Percentiles rank a stretch among this genome's conserved stretches.
Evolutionary conservation across 352 stramenopile genomes (phyloP).

Genomic region (Phytophthora crassamura): DNA sequence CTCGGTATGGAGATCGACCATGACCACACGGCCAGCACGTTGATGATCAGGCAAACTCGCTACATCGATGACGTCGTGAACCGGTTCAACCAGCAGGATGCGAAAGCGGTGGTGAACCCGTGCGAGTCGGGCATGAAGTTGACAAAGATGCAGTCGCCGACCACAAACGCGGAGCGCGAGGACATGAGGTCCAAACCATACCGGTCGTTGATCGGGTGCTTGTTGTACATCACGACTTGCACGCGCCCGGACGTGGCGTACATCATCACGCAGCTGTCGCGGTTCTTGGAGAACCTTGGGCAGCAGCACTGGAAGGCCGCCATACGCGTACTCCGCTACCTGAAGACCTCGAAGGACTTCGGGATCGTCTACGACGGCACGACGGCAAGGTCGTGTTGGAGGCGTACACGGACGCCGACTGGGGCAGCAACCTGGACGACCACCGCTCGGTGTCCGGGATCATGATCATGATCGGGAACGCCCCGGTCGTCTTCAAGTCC

Average conservation of each 20-base stretch:
- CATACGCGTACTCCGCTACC: slow-evolving; percentile 1
- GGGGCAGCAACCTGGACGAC: too few relatives aligned
- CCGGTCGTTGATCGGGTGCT: too few relatives aligned
- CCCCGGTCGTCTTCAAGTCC: slow-evolving; percentile 1
- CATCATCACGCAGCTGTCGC: too few relatives aligned
- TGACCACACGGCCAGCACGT: background rate
- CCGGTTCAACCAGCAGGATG: too few relatives aligned
- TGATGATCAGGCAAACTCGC: slow-evolving; percentile 9
- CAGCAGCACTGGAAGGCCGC: background rate
- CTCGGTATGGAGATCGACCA: too few relatives aligned
- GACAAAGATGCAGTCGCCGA: background rate
- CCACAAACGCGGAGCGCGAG: background rate
- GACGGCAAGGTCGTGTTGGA: too few relatives aligned
- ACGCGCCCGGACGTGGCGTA: too few relatives aligned
- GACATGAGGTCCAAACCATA: background rate
- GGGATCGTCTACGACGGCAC: background rate
- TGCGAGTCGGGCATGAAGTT: background rate
- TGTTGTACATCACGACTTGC: too few relatives aligned
- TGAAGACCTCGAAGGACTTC: slow-evolving; percentile 5
- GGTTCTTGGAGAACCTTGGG: too few relatives aligned
- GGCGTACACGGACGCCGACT: too few relatives aligned
- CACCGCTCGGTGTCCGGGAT: background rate
- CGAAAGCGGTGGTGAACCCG: too few relatives aligned
- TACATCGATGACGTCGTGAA: slow-evolving; percentile 9
- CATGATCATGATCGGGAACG: background rate